These are phyloP conservation scores for Sphaerulina musiva DNA, from an alignment of 2,329 filamentous ascomycete species.

Conservation along the genomic window DNA sequence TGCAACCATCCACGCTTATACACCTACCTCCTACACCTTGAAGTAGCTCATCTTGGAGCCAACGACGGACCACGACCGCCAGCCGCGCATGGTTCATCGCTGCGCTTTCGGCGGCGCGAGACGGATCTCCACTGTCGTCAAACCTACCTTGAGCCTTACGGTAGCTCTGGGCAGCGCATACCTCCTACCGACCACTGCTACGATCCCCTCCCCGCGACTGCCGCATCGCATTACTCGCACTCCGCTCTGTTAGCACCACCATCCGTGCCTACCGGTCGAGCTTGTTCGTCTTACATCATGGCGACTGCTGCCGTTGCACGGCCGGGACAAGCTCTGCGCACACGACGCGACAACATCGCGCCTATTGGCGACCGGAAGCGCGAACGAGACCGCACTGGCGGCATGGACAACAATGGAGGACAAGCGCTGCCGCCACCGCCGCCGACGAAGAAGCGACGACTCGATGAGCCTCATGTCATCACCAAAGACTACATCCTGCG, in stretches of 20 bases:
- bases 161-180: background rate
- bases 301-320: constrained; percentile 32
- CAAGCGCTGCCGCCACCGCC: constrained; percentile 4
- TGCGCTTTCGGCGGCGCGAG: background rate
- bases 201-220: no score
- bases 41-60: background rate
- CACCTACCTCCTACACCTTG: no score
- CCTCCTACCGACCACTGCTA: background rate
- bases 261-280: background rate
- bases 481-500: constrained; percentile 72
- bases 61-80: background rate
- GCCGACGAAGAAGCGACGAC: constrained; percentile 24
- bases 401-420: constrained; percentile 21
- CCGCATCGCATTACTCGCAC: constrained; percentile 2
- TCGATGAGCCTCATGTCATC: constrained; percentile 49
- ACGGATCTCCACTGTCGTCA: no score
- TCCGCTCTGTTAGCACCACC: background rate
- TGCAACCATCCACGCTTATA: no score
- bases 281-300: constrained; percentile 19
- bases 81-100: background rate
- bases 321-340: constrained; percentile 39
- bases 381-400: constrained; percentile 18
- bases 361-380: background rate
- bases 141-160: no score
- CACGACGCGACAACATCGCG: constrained; percentile 35